Conservation (phyloP, 257 asterid species). For the Primulina tabacum region DNA sequence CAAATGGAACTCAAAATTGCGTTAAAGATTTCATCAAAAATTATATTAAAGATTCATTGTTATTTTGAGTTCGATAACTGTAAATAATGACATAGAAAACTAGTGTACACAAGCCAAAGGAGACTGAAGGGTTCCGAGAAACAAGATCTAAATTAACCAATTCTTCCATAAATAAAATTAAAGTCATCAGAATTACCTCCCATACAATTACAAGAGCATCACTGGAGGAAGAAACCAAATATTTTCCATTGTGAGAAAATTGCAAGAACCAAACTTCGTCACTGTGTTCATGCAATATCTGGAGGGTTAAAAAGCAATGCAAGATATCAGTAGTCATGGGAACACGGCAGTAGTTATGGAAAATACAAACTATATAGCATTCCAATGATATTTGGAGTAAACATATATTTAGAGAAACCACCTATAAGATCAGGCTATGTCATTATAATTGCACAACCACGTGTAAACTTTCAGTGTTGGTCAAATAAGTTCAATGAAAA, state of each 20-base stretch:
- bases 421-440: not conserved
- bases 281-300: constrained; percentile 61
- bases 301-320: constrained; percentile 30
- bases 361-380: not conserved
- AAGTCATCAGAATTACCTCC: constrained; percentile 50
- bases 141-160: not conserved
- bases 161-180: not conserved
- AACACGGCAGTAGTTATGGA: not conserved
- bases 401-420: not conserved
- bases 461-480: too few relatives aligned
- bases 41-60: too few relatives aligned
- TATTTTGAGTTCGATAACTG: not conserved
- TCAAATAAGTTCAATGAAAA: too few relatives aligned
- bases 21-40: too few relatives aligned
- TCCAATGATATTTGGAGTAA: not conserved
- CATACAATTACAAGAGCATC: constrained; percentile 67
- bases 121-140: not conserved
- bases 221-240: constrained; percentile 73
- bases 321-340: constrained; percentile 17
- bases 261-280: constrained; percentile 83
- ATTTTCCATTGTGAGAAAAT: constrained; percentile 76
- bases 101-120: not conserved
- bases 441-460: too few relatives aligned
- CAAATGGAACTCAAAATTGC: too few relatives aligned
- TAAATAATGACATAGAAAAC: not conserved